Base-by-base conservation (phyloP, 192 early-diverging fungal genomes). In the Coemansia sp. region DNA sequence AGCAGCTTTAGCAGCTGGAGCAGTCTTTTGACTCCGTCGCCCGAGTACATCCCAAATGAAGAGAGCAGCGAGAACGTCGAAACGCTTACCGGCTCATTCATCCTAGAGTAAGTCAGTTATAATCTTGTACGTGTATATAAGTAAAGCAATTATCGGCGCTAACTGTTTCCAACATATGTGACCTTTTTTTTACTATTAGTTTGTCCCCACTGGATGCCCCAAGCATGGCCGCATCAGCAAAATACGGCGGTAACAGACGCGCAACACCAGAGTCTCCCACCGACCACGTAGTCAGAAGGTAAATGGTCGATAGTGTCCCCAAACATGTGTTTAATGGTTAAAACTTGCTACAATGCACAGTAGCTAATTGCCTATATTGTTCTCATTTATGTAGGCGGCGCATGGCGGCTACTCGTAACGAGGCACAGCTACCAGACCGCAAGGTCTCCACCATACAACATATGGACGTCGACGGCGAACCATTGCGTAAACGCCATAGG, bases 11-110 rank as follows among this genome's bases (percentile, higher is more conserved):
- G 65, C 62, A 63, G 62, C 62, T 58, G 55, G 55, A 58, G 30
- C 55, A 35, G 55, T 33, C 55, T 58, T 30, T 17, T 58, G 30
- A 58, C 55, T 33, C 55, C 55, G 55, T 58, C 55, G 6, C 32
- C 55, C 55, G 55, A 58, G 53, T 57, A 57, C 28, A 5, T 33
- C 8, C 53, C 30, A 13, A 57, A 57, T 14, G 53, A 57, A 1
- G 53, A 57, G 53, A 32, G 53, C 53, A 30, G 53, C 53, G 53
- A 57, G 53, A 73, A 73, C 21, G 43, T 67, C 3, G 65, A 73
- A 2, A 73, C 66, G 21, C 66, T 73, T 0, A 40, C 61, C 37
- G 61, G 19, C 13, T 30, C 59, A 32, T 52, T 59, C 3, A 46
- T 64, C 14, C 11, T 47, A 0, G 72, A 49, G 52, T 68, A 68